phyloP scores from a whole-genome alignment of 140 eudicot genomes.

The Stevia rebaudiana region DNA sequence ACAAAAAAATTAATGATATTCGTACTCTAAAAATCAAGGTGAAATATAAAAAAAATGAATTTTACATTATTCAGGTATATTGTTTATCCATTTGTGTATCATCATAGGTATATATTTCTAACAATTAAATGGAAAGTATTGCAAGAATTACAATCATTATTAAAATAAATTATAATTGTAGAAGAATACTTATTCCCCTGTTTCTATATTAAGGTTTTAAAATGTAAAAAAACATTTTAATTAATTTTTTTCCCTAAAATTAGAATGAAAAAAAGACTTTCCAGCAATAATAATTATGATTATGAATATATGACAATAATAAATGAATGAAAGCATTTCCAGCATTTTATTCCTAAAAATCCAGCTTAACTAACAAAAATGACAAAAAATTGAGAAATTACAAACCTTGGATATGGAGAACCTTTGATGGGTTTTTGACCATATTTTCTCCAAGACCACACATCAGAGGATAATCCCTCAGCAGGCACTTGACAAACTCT shows the following conservation, averaged over 20 bases:
- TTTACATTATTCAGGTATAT: background rate
- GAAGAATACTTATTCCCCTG: background rate
- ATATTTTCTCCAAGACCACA: constrained; percentile 99
- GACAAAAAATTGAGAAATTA: constrained; percentile 5
- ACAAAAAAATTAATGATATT: background rate
- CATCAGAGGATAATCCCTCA: constrained; percentile 82
- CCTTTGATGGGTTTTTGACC: constrained; percentile 99
- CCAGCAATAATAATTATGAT: background rate
- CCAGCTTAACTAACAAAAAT: background rate
- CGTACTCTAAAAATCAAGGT: background rate
- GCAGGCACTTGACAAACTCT: constrained; percentile 91
- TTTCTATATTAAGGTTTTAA: background rate
- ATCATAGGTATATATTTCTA: background rate
- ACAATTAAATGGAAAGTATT: background rate
- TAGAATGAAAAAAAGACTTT: background rate
- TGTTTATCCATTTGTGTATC: background rate
- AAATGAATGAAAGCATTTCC: background rate
- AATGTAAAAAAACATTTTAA: background rate
- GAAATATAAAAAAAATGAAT: background rate
- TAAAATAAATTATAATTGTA: background rate
- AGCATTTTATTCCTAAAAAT: background rate
- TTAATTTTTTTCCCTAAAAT: background rate
- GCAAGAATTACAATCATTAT: background rate
- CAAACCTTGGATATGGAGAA: constrained; percentile 95
- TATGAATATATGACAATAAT: background rate